A percentile compares a stretch with the other conserved stretches of the same genome.
Conservation (phyloP, 2,329 filamentous ascomycete species). For the Paracoccidioides brasiliensis region DNA sequence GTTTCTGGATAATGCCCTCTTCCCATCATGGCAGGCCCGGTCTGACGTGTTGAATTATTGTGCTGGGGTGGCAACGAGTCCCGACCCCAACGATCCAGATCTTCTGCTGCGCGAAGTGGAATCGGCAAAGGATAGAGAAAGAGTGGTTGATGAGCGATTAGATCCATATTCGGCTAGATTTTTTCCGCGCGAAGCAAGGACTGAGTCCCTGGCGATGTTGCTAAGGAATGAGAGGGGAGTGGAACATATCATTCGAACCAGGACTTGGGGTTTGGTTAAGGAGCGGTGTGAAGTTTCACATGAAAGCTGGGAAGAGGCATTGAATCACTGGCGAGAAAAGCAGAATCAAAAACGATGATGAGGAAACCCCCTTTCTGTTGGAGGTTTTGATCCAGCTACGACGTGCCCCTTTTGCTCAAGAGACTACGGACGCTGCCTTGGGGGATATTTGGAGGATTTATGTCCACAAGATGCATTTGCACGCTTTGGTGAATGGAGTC, state of each 20-base stretch:
- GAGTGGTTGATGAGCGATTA: conserved; percentile 70
- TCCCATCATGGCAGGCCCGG: conserved; percentile 76
- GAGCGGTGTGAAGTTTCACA: conserved; percentile 56
- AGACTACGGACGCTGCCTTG: neutral
- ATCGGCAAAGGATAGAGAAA: conserved; percentile 54
- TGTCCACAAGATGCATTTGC: no score
- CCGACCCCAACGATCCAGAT: conserved; percentile 78
- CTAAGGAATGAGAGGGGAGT: conserved; percentile 57
- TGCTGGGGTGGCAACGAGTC: conserved; percentile 69
- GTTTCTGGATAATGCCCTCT: conserved; percentile 69
- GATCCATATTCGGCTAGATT: conserved; percentile 85
- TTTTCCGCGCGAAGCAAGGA: conserved; percentile 59
- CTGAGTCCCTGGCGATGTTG: conserved; percentile 60
- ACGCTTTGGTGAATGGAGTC: no score
- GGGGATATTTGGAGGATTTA: neutral
- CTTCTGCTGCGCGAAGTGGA: conserved; percentile 56
- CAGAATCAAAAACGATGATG: conserved; percentile 5
- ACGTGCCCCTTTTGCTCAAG: no score
- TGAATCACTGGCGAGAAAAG: conserved; percentile 47
- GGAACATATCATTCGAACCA: conserved; percentile 64
- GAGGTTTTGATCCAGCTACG: neutral
- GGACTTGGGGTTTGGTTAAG: conserved; percentile 68
- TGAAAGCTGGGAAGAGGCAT: conserved; percentile 50
- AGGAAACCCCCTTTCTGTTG: neutral
- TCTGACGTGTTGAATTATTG: conserved; percentile 82